These are phyloP conservation scores for Cystofilobasidium capitatum DNA, from an alignment of 768 basidiomycete species.

Conservation along the genomic window DNA sequence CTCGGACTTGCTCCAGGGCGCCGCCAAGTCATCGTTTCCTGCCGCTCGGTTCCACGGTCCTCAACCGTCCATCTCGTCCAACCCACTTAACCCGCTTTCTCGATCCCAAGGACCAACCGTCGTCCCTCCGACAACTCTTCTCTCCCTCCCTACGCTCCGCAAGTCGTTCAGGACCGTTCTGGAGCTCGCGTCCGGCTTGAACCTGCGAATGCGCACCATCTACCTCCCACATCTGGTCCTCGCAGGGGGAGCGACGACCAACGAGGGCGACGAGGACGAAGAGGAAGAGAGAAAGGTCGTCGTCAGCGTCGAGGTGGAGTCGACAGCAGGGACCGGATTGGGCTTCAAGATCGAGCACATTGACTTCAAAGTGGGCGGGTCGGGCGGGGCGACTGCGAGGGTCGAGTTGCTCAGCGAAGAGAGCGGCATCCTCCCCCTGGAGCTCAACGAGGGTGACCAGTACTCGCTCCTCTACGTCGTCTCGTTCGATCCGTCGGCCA, in stretches of 20 bases:
- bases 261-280: conserved; percentile 41
- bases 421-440: conserved; percentile 57
- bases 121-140: conserved; percentile 26
- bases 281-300: conserved; percentile 76
- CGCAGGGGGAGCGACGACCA: conserved; percentile 33
- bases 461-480: conserved; percentile 83
- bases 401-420: conserved; percentile 34
- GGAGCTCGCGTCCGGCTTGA: conserved; percentile 68
- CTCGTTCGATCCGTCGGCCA: conserved; percentile 47
- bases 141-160: conserved; percentile 55
- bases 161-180: conserved; percentile 78
- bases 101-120: conserved; percentile 33
- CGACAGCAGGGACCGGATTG: conserved; percentile 53
- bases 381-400: background rate
- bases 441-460: conserved; percentile 63
- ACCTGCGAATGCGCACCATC: conserved; percentile 87
- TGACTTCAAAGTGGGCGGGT: conserved; percentile 62
- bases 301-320: conserved; percentile 84
- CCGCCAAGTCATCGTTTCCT: conserved; percentile 56
- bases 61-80: conserved; percentile 35
- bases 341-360: conserved; percentile 51
- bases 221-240: conserved; percentile 77
- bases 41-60: conserved; percentile 59
- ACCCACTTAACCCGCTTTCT: background rate
- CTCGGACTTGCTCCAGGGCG: conserved; percentile 57